phyloP scores from a whole-genome alignment of 75 land plant species.

The Cryptomeria japonica region DNA sequence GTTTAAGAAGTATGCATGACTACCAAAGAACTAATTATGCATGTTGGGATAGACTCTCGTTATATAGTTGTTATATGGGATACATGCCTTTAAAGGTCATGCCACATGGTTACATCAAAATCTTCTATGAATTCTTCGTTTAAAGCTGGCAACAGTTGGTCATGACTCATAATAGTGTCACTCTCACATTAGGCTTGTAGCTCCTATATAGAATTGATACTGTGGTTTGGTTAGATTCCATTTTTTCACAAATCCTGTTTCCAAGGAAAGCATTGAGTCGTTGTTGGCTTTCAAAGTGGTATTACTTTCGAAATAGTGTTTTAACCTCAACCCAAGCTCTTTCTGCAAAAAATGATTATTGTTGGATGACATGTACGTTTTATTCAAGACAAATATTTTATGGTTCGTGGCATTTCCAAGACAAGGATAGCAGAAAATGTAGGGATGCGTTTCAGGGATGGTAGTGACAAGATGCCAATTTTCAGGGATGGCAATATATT shows the following conservation, averaged over 20 bases:
- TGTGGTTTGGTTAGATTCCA: background rate
- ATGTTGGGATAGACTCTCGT: background rate
- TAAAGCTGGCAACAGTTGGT: no score
- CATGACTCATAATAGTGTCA: background rate
- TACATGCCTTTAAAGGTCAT: background rate
- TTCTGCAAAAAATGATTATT: no score
- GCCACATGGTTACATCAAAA: background rate
- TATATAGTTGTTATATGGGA: background rate
- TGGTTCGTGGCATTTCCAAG: no score
- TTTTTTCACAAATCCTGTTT: background rate
- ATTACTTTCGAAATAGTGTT: background rate
- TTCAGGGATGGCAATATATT: no score
- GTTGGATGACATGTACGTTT: no score
- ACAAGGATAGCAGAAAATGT: no score
- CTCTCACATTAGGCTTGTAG: background rate
- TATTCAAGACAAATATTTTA: no score
- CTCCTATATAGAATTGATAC: background rate
- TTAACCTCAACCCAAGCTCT: background rate
- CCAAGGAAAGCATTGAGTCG: background rate
- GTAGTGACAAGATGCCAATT: no score
- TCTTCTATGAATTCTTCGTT: background rate
- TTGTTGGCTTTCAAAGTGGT: background rate
- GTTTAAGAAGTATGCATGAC: no score
- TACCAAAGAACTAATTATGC: no score
- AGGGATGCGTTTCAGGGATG: no score